A percentile compares a stretch with the other conserved stretches of the same genome.
These are phyloP conservation scores for Tylopilus felleus DNA, from an alignment of 768 basidiomycete species.

Conservation along the genomic window DNA sequence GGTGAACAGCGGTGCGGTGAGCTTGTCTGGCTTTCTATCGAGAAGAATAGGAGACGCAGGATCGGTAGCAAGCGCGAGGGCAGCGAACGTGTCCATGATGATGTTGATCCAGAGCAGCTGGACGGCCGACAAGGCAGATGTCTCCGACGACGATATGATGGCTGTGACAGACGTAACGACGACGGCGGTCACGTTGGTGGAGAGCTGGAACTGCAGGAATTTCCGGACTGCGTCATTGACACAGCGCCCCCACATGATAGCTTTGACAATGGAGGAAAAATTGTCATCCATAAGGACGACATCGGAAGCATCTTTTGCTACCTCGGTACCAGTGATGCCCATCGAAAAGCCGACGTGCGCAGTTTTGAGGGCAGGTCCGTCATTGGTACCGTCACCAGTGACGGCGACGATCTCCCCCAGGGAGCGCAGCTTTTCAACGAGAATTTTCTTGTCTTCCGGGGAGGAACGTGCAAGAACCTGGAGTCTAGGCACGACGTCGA, in stretches of 20 bases:
- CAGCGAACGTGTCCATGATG: slow-evolving; percentile 98
- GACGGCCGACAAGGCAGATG: slow-evolving; percentile 90
- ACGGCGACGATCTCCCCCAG: slow-evolving; percentile 93
- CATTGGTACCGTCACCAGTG: slow-evolving; percentile 97
- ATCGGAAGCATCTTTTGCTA: slow-evolving; percentile 98
- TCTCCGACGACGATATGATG: slow-evolving; percentile 70
- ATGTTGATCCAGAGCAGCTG: slow-evolving; percentile 99
- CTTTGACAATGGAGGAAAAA: slow-evolving; percentile 93
- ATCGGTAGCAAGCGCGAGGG: slow-evolving; percentile 95
- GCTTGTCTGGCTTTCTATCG: slow-evolving; percentile 87
- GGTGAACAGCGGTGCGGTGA: slow-evolving; percentile 83
- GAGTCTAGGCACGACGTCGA: slow-evolving; percentile 84
- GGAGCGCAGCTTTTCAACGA: slow-evolving; percentile 83
- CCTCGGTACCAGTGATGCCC: slow-evolving; percentile 96
- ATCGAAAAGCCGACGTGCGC: slow-evolving; percentile 97
- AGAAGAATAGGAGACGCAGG: slow-evolving; percentile 80
- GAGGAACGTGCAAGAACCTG: slow-evolving; percentile 98
- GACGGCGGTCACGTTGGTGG: slow-evolving; percentile 94
- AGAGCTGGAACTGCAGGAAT: slow-evolving; percentile 94
- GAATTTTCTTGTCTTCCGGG: slow-evolving; percentile 92
- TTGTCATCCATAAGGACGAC: slow-evolving; percentile 99
- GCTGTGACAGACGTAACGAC: slow-evolving; percentile 90
- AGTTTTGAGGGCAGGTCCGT: slow-evolving; percentile 92
- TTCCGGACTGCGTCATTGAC: slow-evolving; percentile 98
- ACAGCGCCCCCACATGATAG: slow-evolving; percentile 98